A percentile compares a stretch with the other conserved stretches of the same genome.
These are phyloP conservation scores for Crataegus laevigata DNA, from an alignment of 306 rosid species.

Conservation along the genomic window DNA sequence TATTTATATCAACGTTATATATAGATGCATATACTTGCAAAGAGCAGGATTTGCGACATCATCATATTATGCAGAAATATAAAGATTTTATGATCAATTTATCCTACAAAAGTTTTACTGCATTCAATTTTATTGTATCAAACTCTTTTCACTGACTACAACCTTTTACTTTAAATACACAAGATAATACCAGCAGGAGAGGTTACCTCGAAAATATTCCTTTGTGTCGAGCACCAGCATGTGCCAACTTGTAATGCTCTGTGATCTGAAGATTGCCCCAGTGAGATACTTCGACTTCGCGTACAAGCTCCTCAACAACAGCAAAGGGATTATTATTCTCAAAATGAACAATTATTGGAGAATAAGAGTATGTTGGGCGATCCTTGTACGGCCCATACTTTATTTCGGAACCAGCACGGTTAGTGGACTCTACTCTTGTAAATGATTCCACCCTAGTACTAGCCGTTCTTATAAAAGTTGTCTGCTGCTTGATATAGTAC, in stretches of 20 bases:
- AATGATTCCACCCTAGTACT: slow-evolving; percentile 74
- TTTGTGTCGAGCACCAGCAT: slow-evolving; percentile 90
- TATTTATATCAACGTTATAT: not conserved
- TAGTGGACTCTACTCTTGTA: slow-evolving; percentile 67
- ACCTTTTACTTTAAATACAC: not conserved
- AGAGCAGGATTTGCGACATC: not conserved
- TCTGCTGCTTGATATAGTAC: slow-evolving; percentile 74
- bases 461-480: slow-evolving; percentile 75
- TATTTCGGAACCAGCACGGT: slow-evolving; percentile 60
- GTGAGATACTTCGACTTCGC: slow-evolving; percentile 96
- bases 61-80: not conserved
- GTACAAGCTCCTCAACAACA: slow-evolving; percentile 92
- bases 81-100: not conserved
- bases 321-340: slow-evolving; percentile 89
- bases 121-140: not conserved
- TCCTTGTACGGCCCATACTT: slow-evolving; percentile 84
- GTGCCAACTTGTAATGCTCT: slow-evolving; percentile 67
- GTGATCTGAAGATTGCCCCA: slow-evolving; percentile 92
- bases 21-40: not conserved
- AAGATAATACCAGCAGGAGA: slow-evolving; percentile 12
- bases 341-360: slow-evolving; percentile 81
- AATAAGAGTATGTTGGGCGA: slow-evolving; percentile 59
- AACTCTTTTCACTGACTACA: not conserved
- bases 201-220: slow-evolving; percentile 87
- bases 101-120: not conserved